Evolutionary conservation across 345 rosid genomes (phyloP).

Genomic region (Aegle marmelos): DNA sequence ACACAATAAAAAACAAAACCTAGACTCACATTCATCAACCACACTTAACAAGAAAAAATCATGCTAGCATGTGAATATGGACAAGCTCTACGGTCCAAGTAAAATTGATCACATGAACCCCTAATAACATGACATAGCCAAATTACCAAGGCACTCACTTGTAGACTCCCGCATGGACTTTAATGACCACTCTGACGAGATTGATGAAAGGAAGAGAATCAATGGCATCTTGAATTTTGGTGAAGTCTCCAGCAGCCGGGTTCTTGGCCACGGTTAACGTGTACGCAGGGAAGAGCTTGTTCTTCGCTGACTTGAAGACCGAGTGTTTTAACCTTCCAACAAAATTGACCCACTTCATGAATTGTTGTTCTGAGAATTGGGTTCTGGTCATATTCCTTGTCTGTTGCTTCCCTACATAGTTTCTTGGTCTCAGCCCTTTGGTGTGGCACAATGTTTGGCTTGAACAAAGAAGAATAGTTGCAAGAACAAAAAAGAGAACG

Average conservation of each 20-base stretch:
- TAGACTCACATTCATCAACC: slow-evolving; percentile 11
- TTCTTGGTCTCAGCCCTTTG: slow-evolving; percentile 54
- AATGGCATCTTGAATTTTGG: slow-evolving; percentile 84
- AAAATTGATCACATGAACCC: background rate
- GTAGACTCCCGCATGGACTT: slow-evolving; percentile 92
- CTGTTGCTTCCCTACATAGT: slow-evolving; percentile 29
- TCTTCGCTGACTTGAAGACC: slow-evolving; percentile 69
- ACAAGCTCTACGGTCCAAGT: slow-evolving; percentile 19
- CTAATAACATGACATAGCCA: background rate
- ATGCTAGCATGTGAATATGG: slow-evolving; percentile 1
- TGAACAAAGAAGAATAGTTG: slow-evolving; percentile 38
- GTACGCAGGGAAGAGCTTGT: slow-evolving; percentile 79
- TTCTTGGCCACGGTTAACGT: slow-evolving; percentile 63
- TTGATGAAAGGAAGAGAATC: slow-evolving; percentile 87
- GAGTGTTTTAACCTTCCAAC: slow-evolving; percentile 86
- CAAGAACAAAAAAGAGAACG: slow-evolving; percentile 15
- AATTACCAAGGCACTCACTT: slow-evolving; percentile 41
- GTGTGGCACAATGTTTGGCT: slow-evolving; percentile 52
- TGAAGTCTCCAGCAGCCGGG: slow-evolving; percentile 68
- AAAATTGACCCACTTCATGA: slow-evolving; percentile 89
- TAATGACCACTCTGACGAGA: slow-evolving; percentile 86
- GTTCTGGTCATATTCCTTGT: slow-evolving; percentile 40
- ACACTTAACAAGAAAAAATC: slow-evolving; percentile 1
- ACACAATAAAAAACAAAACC: slow-evolving; percentile 16
- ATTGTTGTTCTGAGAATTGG: slow-evolving; percentile 72